These are phyloP conservation scores for Polygonum maritimum DNA, from an alignment of 148 eudicot species.

Conservation along the genomic window DNA sequence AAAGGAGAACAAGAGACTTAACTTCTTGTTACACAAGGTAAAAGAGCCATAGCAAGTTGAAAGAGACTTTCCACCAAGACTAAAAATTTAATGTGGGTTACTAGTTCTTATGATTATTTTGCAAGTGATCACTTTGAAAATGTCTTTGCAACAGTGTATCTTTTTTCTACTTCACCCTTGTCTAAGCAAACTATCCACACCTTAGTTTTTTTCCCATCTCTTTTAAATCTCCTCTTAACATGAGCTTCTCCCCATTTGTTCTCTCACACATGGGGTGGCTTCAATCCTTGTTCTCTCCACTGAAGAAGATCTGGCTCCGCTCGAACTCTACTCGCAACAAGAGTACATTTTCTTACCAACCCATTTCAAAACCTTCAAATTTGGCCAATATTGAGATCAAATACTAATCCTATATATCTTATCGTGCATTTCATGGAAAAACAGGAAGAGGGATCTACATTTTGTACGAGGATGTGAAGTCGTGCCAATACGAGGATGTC, in stretches of 20 bases:
- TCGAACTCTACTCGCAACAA: slow-evolving; percentile 49
- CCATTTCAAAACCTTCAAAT: neutral
- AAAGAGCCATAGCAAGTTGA: slow-evolving; percentile 25
- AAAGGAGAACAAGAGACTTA: neutral
- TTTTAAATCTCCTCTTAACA: slow-evolving; percentile 25
- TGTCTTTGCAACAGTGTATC: slow-evolving; percentile 12
- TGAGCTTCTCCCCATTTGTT: slow-evolving; percentile 34
- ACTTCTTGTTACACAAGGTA: slow-evolving; percentile 40
- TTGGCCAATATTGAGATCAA: neutral
- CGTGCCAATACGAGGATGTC: slow-evolving; percentile 79
- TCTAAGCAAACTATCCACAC: slow-evolving; percentile 52
- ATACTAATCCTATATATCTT: neutral
- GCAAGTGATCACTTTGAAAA: slow-evolving; percentile 28
- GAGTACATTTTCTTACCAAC: slow-evolving; percentile 30
- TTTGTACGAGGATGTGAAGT: slow-evolving; percentile 74
- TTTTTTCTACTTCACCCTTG: slow-evolving; percentile 50
- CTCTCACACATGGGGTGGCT: slow-evolving; percentile 79
- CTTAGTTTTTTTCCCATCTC: slow-evolving; percentile 10
- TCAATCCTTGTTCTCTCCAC: slow-evolving; percentile 77
- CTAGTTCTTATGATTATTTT: slow-evolving; percentile 28
- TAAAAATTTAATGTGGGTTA: slow-evolving; percentile 16
- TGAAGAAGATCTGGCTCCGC: slow-evolving; percentile 75
- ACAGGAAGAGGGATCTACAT: slow-evolving; percentile 82
- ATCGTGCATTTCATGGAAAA: neutral
- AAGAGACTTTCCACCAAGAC: slow-evolving; percentile 47